Conservation (phyloP, 305 asterid species). For the Solanum hybrid region DNA sequence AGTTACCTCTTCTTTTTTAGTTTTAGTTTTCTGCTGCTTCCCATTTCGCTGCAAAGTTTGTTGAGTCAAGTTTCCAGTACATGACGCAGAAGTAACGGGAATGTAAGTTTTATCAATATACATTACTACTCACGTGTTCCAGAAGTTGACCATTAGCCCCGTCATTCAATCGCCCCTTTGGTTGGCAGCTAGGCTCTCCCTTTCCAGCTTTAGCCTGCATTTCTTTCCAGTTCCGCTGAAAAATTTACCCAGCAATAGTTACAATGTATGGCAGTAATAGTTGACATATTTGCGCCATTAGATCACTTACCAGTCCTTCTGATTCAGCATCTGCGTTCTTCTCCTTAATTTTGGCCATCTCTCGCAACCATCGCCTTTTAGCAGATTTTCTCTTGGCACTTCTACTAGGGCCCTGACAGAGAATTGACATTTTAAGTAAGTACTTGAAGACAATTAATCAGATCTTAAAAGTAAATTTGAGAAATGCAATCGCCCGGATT, state of each 20-base stretch:
- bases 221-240: slow-evolving; percentile 72
- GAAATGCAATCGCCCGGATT: background rate
- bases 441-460: background rate
- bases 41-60: slow-evolving; percentile 32
- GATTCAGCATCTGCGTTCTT: slow-evolving; percentile 41
- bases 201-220: slow-evolving; percentile 43
- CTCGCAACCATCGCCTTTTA: slow-evolving; percentile 64
- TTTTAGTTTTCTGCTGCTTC: slow-evolving; percentile 37
- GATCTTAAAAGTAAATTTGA: background rate
- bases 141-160: slow-evolving; percentile 35
- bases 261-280: background rate
- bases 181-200: slow-evolving; percentile 21
- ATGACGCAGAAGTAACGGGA: background rate
- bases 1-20: slow-evolving; percentile 31
- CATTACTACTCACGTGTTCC: slow-evolving; percentile 29
- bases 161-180: slow-evolving; percentile 32
- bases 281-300: background rate
- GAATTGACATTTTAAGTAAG: background rate
- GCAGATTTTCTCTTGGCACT: slow-evolving; percentile 59
- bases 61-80: slow-evolving; percentile 14
- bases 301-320: slow-evolving; percentile 61
- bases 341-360: slow-evolving; percentile 73
- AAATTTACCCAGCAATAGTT: slow-evolving; percentile 18
- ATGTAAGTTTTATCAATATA: background rate
- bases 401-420: slow-evolving; percentile 66